Percentiles rank a stretch among this genome's conserved stretches.
phyloP scores from a whole-genome alignment of 768 basidiomycete genomes.

The Tylopilus sp. region DNA sequence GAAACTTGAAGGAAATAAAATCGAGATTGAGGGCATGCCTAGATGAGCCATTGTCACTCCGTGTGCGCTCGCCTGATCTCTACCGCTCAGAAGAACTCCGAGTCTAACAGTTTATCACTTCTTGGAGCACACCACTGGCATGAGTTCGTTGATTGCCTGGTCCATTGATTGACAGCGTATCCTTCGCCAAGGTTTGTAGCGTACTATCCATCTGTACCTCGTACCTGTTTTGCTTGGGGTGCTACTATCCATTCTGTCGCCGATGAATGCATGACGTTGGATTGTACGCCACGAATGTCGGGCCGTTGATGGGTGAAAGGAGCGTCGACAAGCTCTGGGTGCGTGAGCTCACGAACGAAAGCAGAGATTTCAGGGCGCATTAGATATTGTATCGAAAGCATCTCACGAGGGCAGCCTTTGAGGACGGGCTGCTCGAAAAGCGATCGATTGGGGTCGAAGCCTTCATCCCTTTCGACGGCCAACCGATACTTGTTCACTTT shows the following conservation, averaged over 20 bases:
- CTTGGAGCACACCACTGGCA: too few species aligned
- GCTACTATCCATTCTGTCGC: constrained; percentile 44
- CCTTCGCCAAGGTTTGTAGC: too few species aligned
- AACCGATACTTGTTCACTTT: constrained; percentile 65
- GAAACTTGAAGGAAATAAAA: too few species aligned
- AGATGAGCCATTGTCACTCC: too few species aligned
- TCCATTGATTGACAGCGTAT: too few species aligned
- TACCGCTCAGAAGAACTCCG: too few species aligned
- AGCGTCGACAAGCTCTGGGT: constrained; percentile 61
- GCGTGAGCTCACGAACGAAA: constrained; percentile 61
- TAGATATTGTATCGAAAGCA: constrained; percentile 57
- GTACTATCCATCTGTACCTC: constrained; percentile 63
- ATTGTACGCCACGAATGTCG: constrained; percentile 48
- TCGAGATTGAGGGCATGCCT: too few species aligned
- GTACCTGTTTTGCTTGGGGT: constrained; percentile 55
- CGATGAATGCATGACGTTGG: constrained; percentile 46
- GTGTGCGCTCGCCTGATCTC: too few species aligned
- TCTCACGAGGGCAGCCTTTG: constrained; percentile 57
- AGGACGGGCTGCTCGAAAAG: constrained; percentile 67
- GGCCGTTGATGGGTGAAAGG: constrained; percentile 44
- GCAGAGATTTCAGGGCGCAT: constrained; percentile 73
- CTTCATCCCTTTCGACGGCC: constrained; percentile 67
- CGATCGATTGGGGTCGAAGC: constrained; percentile 62
- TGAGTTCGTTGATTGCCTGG: too few species aligned
- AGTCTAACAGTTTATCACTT: too few species aligned